Evolutionary conservation across 805 yeast species (phyloP), one percentile per base, ranked within the genome.

Genomic region (Cephaloascus fragrans): DNA sequence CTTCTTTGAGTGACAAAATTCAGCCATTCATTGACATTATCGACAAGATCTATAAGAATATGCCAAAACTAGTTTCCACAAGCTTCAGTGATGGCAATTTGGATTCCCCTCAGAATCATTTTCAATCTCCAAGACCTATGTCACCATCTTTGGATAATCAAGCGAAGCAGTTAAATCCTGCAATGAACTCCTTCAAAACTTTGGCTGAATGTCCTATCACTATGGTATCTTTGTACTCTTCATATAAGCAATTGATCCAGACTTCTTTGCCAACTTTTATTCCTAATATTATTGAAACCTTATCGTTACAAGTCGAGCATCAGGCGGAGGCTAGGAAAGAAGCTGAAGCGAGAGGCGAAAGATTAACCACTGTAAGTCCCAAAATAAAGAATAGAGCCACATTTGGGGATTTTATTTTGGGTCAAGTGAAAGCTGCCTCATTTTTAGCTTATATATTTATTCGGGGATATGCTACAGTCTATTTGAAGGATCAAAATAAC

Each of bases 171-270:
- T 65, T 88, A 39, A 71, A 72, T 34, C 74, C 72, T 44, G 82
- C 96, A 3, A 73, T 85, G 73, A 69, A 57, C 46, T 88, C 97
- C 1, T 90, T 93, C 69, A 89, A 88, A 55, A 86, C 90, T 12
- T 71, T 93, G 43, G 85, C 96, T 0, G 99, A 93, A 57, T 89
- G 97, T 55, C 99, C 99, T 8, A 90, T 93, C 32, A 88, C 96
- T 3, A 83, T 93, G 80, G 98, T 93, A 3, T 78, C 96, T 5
- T 66, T 94, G 38, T 87, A 86, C 50, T 84, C 96, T 1, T 79
- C 95, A 0, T 88, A 89, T 62, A 86, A 88, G 53, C 77, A 76
- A 28, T 61, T 87, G 38, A 84, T 83, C 1, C 74, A 75, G 36
- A 63, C 83, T 0, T 77, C 90, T 3, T 67, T 93, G 26, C 85